Evolutionary conservation across 2,329 filamentous ascomycete genomes (phyloP), one percentile per base, ranked within the genome.

Genomic region (Passalora sequoiae): DNA sequence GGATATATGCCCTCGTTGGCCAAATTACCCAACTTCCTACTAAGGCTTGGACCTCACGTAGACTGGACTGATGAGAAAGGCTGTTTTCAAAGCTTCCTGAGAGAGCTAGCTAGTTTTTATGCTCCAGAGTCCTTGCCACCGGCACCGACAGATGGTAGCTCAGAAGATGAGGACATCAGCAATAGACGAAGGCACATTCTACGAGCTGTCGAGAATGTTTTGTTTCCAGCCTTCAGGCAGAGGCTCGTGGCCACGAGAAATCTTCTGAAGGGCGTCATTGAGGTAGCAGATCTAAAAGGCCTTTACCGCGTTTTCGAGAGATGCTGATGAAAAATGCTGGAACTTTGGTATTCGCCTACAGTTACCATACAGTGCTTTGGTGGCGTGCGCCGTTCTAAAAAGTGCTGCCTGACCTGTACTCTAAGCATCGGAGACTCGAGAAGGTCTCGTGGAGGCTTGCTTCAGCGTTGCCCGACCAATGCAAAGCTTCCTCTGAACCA

Each of bases 221-320:
- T 98, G 43, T 97, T 98, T 56, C 92, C 92, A 0, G 87, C 89
- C 1, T 86, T 96, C 60, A 87, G 88, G 63, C 74, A 84, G 4
- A 75, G 89, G 44, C 67, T 98, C 35, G 80, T 97, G 43, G 89
- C 87, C 15, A 96, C 92, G 6, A 83, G 78, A 38, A 37, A 40
- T 21, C 36, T 55, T 7, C 38, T 53, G 31, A 50, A 50, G 27
- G 54, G 55, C 33, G 49, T 42, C 7, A 41, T 53, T 29, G 51
- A 57, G 36, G 66, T 69, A 5, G 70, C 65, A 8, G 67, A 66
- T 28, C 46, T 62, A 40, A 66, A 70, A 56, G 62, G 65, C 5
- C 56, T 71, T 15, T 56, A 55, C 15, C 47, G 53, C 13, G 48
- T 55, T 6, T 55, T 55, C 40, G 53, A 55, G 37, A 40, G 53